phyloP scores from a whole-genome alignment of 2,329 filamentous ascomycete species.

The Neocucurbitaria cava region DNA sequence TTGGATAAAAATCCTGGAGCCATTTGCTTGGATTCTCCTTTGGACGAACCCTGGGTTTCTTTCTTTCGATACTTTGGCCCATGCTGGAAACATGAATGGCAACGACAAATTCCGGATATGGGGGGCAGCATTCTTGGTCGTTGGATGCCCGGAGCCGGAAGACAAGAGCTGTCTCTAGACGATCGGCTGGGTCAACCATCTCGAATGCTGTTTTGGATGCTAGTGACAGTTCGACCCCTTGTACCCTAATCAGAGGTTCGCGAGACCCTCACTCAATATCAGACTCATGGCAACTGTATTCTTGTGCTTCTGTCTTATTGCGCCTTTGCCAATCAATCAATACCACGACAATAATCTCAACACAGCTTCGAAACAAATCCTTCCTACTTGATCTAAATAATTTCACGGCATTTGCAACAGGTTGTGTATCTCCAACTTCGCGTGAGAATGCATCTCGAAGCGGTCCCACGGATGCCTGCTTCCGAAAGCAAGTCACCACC shows the following conservation, averaged over 20 bases:
- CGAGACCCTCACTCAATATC: not conserved
- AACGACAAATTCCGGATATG: slow-evolving; percentile 7
- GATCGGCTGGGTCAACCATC: not conserved
- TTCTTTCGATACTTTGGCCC: slow-evolving; percentile 7
- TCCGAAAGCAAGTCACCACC: too few relatives aligned
- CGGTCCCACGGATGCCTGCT: too few relatives aligned
- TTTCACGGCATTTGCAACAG: too few relatives aligned
- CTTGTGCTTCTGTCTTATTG: not conserved
- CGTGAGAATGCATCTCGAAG: too few relatives aligned
- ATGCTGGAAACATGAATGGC: slow-evolving; percentile 13
- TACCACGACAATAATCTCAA: not conserved
- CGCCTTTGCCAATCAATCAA: not conserved
- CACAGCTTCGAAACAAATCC: not conserved
- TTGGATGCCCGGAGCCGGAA: not conserved
- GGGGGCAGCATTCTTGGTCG: not conserved
- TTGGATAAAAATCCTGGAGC: not conserved
- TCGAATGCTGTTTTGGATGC: not conserved
- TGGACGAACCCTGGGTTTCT: not conserved
- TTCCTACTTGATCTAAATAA: not conserved
- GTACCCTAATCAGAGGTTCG: slow-evolving; percentile 1
- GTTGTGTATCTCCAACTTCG: too few relatives aligned
- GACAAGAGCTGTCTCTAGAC: not conserved
- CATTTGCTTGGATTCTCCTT: not conserved
- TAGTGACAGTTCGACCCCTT: not conserved
- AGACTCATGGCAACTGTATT: not conserved